Conservation (phyloP, 345 rosid genomes). For the Combretum micranthum region DNA sequence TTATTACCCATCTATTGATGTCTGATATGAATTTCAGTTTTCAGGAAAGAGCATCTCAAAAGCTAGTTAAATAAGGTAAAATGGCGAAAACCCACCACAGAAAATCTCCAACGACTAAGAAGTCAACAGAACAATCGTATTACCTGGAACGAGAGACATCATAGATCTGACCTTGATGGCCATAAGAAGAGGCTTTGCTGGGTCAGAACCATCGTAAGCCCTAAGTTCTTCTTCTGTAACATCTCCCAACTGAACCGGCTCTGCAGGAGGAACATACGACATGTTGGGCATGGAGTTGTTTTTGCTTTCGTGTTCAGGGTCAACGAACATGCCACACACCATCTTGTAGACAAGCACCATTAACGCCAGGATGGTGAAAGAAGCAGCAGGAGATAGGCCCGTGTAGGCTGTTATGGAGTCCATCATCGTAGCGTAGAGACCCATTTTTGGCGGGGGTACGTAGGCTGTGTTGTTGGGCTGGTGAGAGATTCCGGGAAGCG, state of each 20-base stretch:
- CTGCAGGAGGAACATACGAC: slow-evolving; percentile 8
- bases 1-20: too few relatives aligned
- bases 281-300: slow-evolving; percentile 6
- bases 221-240: slow-evolving; percentile 45
- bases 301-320: slow-evolving; percentile 28
- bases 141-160: slow-evolving; percentile 54
- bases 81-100: too few relatives aligned
- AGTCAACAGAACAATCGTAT: too few relatives aligned
- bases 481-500: background rate
- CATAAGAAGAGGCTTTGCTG: slow-evolving; percentile 52
- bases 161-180: slow-evolving; percentile 59
- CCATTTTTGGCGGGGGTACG: slow-evolving; percentile 28
- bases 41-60: too few relatives aligned
- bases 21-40: too few relatives aligned
- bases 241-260: slow-evolving; percentile 47
- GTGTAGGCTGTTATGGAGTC: slow-evolving; percentile 28
- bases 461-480: background rate
- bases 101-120: too few relatives aligned
- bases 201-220: slow-evolving; percentile 53
- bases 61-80: too few relatives aligned
- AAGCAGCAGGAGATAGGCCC: slow-evolving; percentile 47
- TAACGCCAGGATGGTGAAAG: slow-evolving; percentile 45
- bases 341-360: slow-evolving; percentile 39
- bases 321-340: slow-evolving; percentile 56
- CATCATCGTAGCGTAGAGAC: slow-evolving; percentile 22